Base-by-base conservation (phyloP, 2,329 filamentous ascomycete species). In the Clonostachys rosea region DNA sequence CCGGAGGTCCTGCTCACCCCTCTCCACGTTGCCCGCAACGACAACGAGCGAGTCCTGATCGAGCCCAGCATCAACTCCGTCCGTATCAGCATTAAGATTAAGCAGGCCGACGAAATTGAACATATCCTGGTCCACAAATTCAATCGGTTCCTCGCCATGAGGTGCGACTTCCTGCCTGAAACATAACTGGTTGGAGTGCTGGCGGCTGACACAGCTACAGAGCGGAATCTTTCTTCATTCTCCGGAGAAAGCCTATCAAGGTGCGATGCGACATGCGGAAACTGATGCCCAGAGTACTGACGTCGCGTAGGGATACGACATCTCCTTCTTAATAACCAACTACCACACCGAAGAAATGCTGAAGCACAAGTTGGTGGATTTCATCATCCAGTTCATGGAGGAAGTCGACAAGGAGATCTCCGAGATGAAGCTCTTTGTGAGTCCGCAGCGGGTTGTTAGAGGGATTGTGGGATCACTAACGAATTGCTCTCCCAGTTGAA, bases 391-490 rank as follows among this genome's bases (percentile, higher is more conserved):
- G 63, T 99, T 99, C 63, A 97, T 99, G 92, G 92, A 99, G 69
- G 94, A 99, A 67, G 95, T 99, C 5, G 95, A 99, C 69, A 99
- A 99, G 78, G 94, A 99, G 70, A 99, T 99, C 50, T 97, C 94
- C 4, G 95, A 99, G 73, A 97, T 99, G 94, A 99, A 99, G 80
- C 86, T 99, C 60, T 99, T 99, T 70, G 92, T 96, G 80, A 57
- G 89, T 76, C 34, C 42, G n/a, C 40, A 30, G 24, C 9, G 24
- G 3, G 8, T 30, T 30, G 4, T 30, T 30, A 30, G 24, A 30
- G 24, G 24, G 24, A 4, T 30, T 30, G 24, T 10, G 20, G 13
- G 10, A 46, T 14, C 34, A 34, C 40, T 34, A 24, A 11, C 33
- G 20, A 14, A 34, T 34, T 50, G 34, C 46, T 35, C 11, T 34